phyloP scores from a whole-genome alignment of 805 yeast genomes.

The Spathaspora hagerdaliae region DNA sequence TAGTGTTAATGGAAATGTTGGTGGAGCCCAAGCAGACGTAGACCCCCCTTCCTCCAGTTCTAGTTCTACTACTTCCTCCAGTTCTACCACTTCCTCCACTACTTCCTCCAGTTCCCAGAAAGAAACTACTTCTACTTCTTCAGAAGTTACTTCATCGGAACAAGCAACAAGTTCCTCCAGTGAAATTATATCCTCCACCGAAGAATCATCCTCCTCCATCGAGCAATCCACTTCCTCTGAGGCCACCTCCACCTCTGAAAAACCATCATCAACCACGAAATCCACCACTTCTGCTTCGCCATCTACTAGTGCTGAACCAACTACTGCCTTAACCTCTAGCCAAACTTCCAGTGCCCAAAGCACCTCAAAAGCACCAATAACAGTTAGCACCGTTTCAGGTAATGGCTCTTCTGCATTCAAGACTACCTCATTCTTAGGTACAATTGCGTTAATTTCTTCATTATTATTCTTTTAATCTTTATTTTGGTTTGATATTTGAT shows the following conservation, averaged over 20 bases:
- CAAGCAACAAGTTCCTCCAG: slow-evolving; percentile 9
- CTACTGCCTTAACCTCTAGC: not conserved
- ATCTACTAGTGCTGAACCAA: not conserved
- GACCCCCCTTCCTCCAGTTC: slow-evolving; percentile 1
- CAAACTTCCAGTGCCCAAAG: not conserved
- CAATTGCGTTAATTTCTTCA: slow-evolving; percentile 1
- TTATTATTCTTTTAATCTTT: not conserved
- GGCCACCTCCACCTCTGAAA: slow-evolving; percentile 1
- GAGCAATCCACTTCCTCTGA: not conserved
- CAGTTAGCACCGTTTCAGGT: slow-evolving; percentile 5
- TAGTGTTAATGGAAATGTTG: slow-evolving; percentile 54
- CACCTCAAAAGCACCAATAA: slow-evolving; percentile 59
- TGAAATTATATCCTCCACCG: not conserved
- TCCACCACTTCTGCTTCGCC: not conserved
- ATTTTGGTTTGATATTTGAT: not conserved
- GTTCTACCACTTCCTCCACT: slow-evolving; percentile 7
- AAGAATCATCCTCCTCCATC: not conserved
- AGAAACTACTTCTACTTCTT: slow-evolving; percentile 7
- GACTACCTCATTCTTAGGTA: not conserved
- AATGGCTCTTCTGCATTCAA: slow-evolving; percentile 1
- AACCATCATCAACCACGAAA: not conserved
- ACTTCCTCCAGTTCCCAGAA: slow-evolving; percentile 4
- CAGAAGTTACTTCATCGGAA: slow-evolving; percentile 6
- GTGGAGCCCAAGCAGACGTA: slow-evolving; percentile 31
- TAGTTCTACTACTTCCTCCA: slow-evolving; percentile 3